These are phyloP conservation scores for Alternaria dauci DNA, from an alignment of 2,329 filamentous ascomycete species.

Conservation along the genomic window DNA sequence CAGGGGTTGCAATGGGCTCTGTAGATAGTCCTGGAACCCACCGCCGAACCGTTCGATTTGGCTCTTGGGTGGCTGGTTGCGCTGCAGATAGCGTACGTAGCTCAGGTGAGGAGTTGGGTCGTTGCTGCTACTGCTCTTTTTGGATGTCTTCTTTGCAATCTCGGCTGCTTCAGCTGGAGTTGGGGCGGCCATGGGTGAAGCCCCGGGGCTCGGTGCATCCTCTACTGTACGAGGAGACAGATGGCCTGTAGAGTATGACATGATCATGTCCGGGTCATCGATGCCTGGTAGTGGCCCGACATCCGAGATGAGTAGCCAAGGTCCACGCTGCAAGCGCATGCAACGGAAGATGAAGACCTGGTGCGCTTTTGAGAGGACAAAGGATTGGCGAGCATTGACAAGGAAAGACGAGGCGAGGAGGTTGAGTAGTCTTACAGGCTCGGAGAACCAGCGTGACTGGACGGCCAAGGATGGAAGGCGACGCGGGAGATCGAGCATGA, in stretches of 20 bases:
- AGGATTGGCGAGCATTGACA: conserved; percentile 66
- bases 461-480: conserved; percentile 65
- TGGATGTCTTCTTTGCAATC: conserved; percentile 43
- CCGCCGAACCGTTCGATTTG: conserved; percentile 72
- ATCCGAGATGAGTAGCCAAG: conserved; percentile 68
- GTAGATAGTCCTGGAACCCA: conserved; percentile 91
- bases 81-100: conserved; percentile 86
- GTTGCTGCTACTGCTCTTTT: conserved; percentile 57
- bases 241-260: conserved; percentile 48
- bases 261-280: conserved; percentile 50
- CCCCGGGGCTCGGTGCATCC: conserved; percentile 42
- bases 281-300: conserved; percentile 64
- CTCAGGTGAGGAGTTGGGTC: conserved; percentile 73
- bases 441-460: conserved; percentile 70
- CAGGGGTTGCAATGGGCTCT: conserved; percentile 91
- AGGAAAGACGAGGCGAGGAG: conserved; percentile 64
- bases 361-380: conserved; percentile 65
- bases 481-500: conserved; percentile 69
- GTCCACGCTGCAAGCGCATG: conserved; percentile 64
- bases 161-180: conserved; percentile 72
- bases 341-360: conserved; percentile 65
- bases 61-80: conserved; percentile 74
- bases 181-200: conserved; percentile 56
- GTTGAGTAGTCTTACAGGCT: conserved; percentile 66
- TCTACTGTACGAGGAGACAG: conserved; percentile 56